Evolutionary conservation across 1,284 basidiomycete genomes (phyloP).

Genomic region (Pseudozyma tsukubaensis): DNA sequence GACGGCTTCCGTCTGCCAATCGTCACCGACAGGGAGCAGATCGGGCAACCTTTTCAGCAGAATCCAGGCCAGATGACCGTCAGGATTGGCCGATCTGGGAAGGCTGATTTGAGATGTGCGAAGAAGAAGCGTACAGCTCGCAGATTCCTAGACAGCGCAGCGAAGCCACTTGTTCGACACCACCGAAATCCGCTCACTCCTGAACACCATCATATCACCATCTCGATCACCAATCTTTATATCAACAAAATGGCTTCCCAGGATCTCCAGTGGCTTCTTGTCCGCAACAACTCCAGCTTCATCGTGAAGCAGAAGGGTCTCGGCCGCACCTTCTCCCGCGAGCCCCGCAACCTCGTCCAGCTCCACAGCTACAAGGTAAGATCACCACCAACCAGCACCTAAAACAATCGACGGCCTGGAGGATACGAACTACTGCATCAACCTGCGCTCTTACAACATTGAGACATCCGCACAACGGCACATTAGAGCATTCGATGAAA

Average conservation of each 20-base stretch:
- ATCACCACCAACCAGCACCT: conserved; percentile 1
- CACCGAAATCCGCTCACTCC: background rate
- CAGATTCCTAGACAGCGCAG: background rate
- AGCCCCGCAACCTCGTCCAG: conserved; percentile 63
- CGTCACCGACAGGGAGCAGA: background rate
- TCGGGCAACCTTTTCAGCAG: background rate
- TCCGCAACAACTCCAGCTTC: conserved; percentile 63
- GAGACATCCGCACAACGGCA: background rate
- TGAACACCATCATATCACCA: conserved; percentile 36
- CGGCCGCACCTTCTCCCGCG: conserved; percentile 66
- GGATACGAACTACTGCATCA: background rate
- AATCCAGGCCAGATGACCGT: too few relatives aligned
- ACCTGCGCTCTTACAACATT: background rate
- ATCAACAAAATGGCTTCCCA: conserved; percentile 58
- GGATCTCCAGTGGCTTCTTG: conserved; percentile 68
- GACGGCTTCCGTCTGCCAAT: background rate
- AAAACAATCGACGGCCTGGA: conserved; percentile 1
- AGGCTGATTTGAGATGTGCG: too few relatives aligned
- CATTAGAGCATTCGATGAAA: background rate
- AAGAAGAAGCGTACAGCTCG: background rate
- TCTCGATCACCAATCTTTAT: conserved; percentile 10
- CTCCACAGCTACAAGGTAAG: conserved; percentile 68
- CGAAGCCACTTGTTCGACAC: conserved; percentile 1
- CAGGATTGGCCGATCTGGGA: background rate
- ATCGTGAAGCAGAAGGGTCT: conserved; percentile 68